Evolutionary conservation across 164 flowering plant species (phyloP).

Genomic region (Protea cynaroides): DNA sequence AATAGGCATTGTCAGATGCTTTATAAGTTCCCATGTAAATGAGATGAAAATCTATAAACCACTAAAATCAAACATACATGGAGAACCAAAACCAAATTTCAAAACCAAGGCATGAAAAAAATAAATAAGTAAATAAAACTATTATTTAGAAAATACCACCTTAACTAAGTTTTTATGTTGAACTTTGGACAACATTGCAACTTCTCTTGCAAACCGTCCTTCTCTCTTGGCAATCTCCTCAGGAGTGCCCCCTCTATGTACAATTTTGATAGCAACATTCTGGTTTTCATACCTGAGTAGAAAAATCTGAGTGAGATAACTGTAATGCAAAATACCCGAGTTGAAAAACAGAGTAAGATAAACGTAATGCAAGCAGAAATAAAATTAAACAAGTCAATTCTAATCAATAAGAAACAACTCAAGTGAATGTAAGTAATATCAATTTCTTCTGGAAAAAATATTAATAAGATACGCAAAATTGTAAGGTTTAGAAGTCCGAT

Average conservation of each 20-base stretch:
- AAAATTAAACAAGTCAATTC: background rate
- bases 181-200: slow-evolving; percentile 87
- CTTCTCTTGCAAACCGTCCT: slow-evolving; percentile 73
- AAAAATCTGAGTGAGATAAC: slow-evolving; percentile 3
- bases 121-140: background rate
- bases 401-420: too few species aligned
- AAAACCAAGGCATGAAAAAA: too few species aligned
- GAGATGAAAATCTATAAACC: background rate
- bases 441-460: background rate
- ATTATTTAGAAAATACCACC: slow-evolving; percentile 31
- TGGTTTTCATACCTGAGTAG: slow-evolving; percentile 66
- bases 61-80: too few species aligned
- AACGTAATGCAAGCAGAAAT: background rate
- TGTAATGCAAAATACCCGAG: background rate
- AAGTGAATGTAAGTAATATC: too few species aligned
- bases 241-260: slow-evolving; percentile 73
- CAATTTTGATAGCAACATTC: slow-evolving; percentile 84
- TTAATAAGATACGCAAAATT: background rate
- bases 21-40: background rate
- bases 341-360: too few species aligned
- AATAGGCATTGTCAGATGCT: slow-evolving; percentile 9
- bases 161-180: slow-evolving; percentile 92
- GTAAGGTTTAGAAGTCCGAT: background rate
- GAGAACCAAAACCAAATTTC: too few species aligned
- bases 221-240: slow-evolving; percentile 77